Evolutionary conservation across 169 alveolate species (phyloP).

Genomic region (Eimeria mitis): DNA sequence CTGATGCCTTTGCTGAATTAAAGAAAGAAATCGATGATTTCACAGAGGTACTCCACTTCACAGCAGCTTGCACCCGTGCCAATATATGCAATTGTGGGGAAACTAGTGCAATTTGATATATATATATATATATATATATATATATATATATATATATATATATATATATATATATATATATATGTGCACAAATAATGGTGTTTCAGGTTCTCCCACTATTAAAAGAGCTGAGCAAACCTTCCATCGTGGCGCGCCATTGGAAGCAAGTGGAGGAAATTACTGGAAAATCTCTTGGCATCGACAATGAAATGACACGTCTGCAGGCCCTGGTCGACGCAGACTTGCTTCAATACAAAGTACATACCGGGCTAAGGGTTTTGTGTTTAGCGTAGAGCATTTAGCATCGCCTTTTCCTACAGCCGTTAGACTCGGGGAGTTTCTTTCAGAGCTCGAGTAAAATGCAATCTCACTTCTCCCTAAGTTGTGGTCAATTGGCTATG

Average conservation of each 20-base stretch:
- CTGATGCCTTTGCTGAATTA: constrained; percentile 97
- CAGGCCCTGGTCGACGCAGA: constrained; percentile 93
- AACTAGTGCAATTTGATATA: constrained; percentile 82
- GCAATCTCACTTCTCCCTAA: background rate
- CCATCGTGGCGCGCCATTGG: constrained; percentile 97
- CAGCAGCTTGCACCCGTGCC: background rate
- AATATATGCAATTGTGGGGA: background rate
- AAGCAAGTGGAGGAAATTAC: constrained; percentile 92
- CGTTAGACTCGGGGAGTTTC: background rate
- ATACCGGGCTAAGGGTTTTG: background rate
- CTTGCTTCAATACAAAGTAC: constrained; percentile 82
- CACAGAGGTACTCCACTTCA: constrained; percentile 85
- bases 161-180: too few species aligned
- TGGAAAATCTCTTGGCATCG: constrained; percentile 89
- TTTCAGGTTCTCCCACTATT: constrained; percentile 92
- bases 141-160: too few species aligned
- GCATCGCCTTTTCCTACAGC: background rate
- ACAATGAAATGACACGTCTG: constrained; percentile 91
- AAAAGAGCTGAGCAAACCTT: constrained; percentile 93
- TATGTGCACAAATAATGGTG: constrained; percentile 35
- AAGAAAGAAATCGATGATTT: constrained; percentile 95
- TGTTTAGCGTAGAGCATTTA: constrained; percentile 57
- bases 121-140: too few species aligned
- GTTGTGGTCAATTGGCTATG: background rate
- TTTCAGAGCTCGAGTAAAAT: background rate